Evolutionary conservation across 2,329 filamentous ascomycete species (phyloP).

Genomic region (Lasiodiplodia gonubiensis): DNA sequence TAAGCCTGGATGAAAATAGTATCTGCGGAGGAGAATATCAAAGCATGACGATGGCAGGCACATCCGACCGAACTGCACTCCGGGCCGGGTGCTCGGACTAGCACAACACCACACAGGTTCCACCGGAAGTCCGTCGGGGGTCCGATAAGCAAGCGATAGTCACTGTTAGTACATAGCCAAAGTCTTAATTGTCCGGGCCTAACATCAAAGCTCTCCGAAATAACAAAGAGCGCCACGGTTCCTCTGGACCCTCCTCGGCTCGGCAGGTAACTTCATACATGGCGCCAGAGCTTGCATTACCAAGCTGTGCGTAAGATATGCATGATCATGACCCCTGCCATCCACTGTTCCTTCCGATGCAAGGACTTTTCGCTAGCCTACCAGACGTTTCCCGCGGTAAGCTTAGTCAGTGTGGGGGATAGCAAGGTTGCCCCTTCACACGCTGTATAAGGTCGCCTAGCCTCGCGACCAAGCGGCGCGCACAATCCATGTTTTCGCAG

Average conservation of each 20-base stretch:
- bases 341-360: not conserved
- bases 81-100: conserved; percentile 13
- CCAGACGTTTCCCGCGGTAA: not conserved
- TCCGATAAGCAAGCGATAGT: not conserved
- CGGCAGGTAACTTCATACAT: not conserved
- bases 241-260: not conserved
- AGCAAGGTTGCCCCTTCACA: not conserved
- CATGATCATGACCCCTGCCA: no score
- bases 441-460: not conserved
- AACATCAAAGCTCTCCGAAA: not conserved
- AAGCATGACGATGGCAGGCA: not conserved
- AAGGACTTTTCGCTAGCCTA: not conserved
- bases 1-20: not conserved
- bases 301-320: not conserved
- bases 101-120: not conserved
- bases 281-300: not conserved
- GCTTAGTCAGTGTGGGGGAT: not conserved
- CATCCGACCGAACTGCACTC: not conserved
- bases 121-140: not conserved
- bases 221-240: not conserved
- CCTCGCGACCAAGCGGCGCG: not conserved
- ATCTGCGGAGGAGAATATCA: not conserved
- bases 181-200: not conserved
- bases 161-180: not conserved
- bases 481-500: conserved; percentile 5